Conservation (phyloP, 768 basidiomycete species). For the Cystofilobasidium capitatum region DNA sequence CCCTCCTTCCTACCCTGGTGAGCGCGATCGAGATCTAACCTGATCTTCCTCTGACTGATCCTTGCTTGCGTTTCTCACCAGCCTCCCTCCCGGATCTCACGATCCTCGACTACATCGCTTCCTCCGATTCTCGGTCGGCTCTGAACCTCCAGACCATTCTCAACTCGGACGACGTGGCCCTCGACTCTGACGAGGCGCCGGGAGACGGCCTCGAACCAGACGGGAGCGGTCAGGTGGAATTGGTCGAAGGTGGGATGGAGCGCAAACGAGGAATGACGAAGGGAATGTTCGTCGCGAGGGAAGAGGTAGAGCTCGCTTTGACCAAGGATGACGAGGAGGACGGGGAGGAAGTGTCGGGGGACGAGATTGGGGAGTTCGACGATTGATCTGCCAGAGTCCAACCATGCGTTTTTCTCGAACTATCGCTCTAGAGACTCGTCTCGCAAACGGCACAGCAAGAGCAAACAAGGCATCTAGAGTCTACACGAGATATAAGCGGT, state of each 20-base stretch:
- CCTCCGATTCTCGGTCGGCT: neutral
- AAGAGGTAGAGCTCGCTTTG: no score
- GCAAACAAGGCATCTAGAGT: no score
- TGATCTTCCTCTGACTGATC: neutral
- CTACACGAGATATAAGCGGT: no score
- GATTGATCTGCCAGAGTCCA: no score
- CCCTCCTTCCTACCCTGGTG: conserved; percentile 19
- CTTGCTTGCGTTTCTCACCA: neutral
- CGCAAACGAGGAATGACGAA: neutral
- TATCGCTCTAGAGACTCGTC: no score
- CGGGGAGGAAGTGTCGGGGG: no score
- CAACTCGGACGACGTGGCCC: neutral
- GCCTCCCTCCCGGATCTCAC: conserved; percentile 6
- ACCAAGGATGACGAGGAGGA: no score
- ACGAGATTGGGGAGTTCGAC: no score
- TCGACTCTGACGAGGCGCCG: neutral
- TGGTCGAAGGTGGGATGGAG: neutral
- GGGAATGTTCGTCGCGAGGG: neutral
- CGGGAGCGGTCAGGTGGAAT: neutral
- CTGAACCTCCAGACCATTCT: conserved; percentile 9
- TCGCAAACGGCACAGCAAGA: no score
- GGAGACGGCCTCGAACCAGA: neutral
- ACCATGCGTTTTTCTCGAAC: no score
- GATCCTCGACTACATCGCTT: neutral
- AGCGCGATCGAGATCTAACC: neutral